Evolutionary conservation across 768 basidiomycete species (phyloP).

Genomic region (Suillus tomentosus): DNA sequence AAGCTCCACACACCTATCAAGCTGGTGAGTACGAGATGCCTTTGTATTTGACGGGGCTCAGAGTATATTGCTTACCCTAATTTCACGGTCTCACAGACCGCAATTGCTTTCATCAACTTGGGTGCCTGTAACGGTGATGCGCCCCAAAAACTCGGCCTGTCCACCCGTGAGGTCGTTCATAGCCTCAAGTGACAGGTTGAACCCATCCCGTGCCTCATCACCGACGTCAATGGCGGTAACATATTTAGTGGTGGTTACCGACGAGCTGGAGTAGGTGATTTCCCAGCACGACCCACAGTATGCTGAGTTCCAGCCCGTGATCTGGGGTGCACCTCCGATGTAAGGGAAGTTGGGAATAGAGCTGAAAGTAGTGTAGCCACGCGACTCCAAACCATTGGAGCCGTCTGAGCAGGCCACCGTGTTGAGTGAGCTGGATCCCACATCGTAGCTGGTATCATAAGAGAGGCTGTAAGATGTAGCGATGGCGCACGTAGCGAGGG

Average conservation of each 20-base stretch:
- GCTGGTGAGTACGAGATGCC: not conserved
- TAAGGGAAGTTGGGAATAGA: slow-evolving; percentile 58
- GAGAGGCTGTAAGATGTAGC: slow-evolving; percentile 27
- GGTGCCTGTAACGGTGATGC: slow-evolving; percentile 24
- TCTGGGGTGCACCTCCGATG: slow-evolving; percentile 57
- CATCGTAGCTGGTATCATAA: slow-evolving; percentile 56
- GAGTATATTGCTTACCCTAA: not conserved
- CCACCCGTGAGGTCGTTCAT: slow-evolving; percentile 38
- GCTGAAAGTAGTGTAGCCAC: slow-evolving; percentile 49
- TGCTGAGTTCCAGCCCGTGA: slow-evolving; percentile 52
- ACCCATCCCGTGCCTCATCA: slow-evolving; percentile 26
- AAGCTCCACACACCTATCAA: not conserved
- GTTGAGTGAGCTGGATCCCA: slow-evolving; percentile 38
- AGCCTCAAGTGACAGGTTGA: slow-evolving; percentile 38
- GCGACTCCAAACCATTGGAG: slow-evolving; percentile 47
- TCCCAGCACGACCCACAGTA: slow-evolving; percentile 65
- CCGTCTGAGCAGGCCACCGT: slow-evolving; percentile 55
- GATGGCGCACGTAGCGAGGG: slow-evolving; percentile 13
- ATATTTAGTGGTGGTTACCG: slow-evolving; percentile 41
- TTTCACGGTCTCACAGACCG: slow-evolving; percentile 11
- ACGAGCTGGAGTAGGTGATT: slow-evolving; percentile 45
- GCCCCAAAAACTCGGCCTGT: slow-evolving; percentile 31
- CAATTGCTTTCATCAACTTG: slow-evolving; percentile 21
- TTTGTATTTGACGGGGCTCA: not conserved
- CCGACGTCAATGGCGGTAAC: slow-evolving; percentile 57